phyloP scores from a whole-genome alignment of 2,329 filamentous ascomycete genomes.

The Trichoderma polysporum region DNA sequence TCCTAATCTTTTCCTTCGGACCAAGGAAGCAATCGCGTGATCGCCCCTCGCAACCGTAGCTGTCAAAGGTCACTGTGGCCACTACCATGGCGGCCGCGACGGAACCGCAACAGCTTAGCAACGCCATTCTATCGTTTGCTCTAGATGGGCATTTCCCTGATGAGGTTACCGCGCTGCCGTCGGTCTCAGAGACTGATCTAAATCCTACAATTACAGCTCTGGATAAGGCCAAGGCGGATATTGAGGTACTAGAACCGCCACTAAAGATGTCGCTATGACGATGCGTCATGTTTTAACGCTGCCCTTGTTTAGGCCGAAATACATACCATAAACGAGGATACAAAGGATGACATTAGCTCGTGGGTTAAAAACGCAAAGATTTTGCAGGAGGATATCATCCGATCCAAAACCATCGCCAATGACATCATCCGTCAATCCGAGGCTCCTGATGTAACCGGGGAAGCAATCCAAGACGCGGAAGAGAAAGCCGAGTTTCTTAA shows the following conservation, averaged over 20 bases:
- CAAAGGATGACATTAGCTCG: slow-evolving; percentile 74
- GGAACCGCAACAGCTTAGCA: slow-evolving; percentile 37
- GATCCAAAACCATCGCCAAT: slow-evolving; percentile 74
- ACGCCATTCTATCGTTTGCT: slow-evolving; percentile 43
- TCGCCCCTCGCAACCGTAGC: neutral
- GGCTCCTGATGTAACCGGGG: slow-evolving; percentile 54
- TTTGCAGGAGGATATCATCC: slow-evolving; percentile 81
- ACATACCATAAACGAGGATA: slow-evolving; percentile 71
- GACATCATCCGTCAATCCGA: slow-evolving; percentile 79
- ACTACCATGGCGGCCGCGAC: slow-evolving; percentile 34
- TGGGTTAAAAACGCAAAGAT: slow-evolving; percentile 86
- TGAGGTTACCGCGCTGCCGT: slow-evolving; percentile 37
- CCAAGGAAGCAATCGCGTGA: neutral
- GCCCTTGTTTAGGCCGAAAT: slow-evolving; percentile 56
- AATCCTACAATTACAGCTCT: slow-evolving; percentile 43
- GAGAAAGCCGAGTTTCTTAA: slow-evolving; percentile 56
- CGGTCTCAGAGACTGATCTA: slow-evolving; percentile 40
- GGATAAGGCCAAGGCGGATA: slow-evolving; percentile 35
- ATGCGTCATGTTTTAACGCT: neutral
- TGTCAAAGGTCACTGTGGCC: neutral
- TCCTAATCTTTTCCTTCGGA: neutral
- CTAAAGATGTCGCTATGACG: neutral
- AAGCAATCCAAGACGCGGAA: slow-evolving; percentile 53
- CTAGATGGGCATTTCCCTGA: slow-evolving; percentile 44
- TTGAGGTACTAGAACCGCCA: slow-evolving; percentile 38